Percentiles rank a stretch among this genome's conserved stretches.
Conservation (phyloP, 2,329 filamentous ascomycete genomes). For the Curvularia lunata region DNA sequence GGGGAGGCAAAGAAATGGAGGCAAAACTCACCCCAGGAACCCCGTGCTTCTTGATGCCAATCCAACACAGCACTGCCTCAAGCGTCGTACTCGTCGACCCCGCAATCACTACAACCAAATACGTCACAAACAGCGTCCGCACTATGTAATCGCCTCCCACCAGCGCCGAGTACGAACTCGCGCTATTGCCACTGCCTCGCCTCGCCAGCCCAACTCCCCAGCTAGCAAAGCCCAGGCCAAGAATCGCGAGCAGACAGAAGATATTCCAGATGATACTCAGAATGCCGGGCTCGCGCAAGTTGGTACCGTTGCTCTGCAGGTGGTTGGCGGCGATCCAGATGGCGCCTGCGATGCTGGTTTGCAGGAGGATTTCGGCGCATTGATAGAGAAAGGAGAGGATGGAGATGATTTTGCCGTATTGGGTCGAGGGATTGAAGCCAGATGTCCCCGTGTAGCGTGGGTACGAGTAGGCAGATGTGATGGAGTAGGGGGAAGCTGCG, state of each 20-base stretch:
- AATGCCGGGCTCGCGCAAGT: conserved; percentile 22
- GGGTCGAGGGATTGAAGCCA: neutral
- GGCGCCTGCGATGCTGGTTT: conserved; percentile 33
- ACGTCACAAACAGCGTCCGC: conserved; percentile 18
- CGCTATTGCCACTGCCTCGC: conserved; percentile 12
- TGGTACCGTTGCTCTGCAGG: conserved; percentile 24
- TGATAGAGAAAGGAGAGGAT: conserved; percentile 28
- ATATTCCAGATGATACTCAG: conserved; percentile 21
- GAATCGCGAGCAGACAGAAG: conserved; percentile 24
- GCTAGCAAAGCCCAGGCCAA: conserved; percentile 23
- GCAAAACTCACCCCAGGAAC: conserved; percentile 17
- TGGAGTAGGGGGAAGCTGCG: conserved; percentile 17
- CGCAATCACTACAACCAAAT: conserved; percentile 16
- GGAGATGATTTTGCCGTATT: conserved; percentile 22
- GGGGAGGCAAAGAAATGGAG: neutral
- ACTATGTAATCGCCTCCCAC: conserved; percentile 6
- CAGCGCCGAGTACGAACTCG: conserved; percentile 14
- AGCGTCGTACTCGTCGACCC: conserved; percentile 21
- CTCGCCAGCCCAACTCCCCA: conserved; percentile 19
- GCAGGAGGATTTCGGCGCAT: conserved; percentile 22
- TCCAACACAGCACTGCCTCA: conserved; percentile 22
- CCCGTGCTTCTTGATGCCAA: conserved; percentile 24
- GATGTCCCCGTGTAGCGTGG: conserved; percentile 15
- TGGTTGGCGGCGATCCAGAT: conserved; percentile 31
- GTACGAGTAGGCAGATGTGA: conserved; percentile 26